phyloP scores from a whole-genome alignment of 345 rosid species.

The Leavenworthia alabamica region DNA sequence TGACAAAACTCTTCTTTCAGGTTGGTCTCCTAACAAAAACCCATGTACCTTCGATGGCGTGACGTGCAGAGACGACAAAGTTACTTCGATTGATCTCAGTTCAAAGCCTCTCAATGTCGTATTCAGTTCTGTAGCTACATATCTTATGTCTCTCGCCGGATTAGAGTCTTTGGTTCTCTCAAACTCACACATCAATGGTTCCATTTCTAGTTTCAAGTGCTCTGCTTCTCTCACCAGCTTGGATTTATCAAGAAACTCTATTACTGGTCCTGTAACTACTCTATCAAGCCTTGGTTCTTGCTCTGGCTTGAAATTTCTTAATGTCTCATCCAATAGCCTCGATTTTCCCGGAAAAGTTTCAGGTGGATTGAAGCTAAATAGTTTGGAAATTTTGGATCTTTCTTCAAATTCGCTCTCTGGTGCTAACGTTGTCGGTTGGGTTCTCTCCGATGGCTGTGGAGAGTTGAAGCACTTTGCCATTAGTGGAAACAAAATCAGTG shows the following conservation, averaged over 20 bases:
- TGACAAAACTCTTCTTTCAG: conserved; percentile 41
- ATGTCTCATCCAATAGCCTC: conserved; percentile 56
- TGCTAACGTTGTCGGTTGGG: conserved; percentile 43
- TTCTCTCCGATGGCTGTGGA: conserved; percentile 52
- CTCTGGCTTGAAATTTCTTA: conserved; percentile 43
- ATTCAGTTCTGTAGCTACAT: conserved; percentile 49
- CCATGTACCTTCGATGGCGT: conserved; percentile 71
- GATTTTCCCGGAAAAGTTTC: conserved; percentile 38
- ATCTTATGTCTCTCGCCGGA: conserved; percentile 44
- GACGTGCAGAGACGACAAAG: conserved; percentile 48
- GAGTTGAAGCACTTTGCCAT: conserved; percentile 44
- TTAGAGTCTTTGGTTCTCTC: conserved; percentile 52
- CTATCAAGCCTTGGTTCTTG: conserved; percentile 50
- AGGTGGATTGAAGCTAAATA: conserved; percentile 40
- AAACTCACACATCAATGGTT: conserved; percentile 49
- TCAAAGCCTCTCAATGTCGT: conserved; percentile 39
- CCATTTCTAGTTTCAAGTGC: conserved; percentile 60
- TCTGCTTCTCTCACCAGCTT: conserved; percentile 47
- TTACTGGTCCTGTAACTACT: conserved; percentile 55
- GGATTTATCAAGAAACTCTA: conserved; percentile 66
- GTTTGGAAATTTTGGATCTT: conserved; percentile 66
- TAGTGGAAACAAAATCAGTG: conserved; percentile 61
- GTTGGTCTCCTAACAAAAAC: conserved; percentile 53
- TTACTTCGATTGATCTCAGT: conserved; percentile 56
- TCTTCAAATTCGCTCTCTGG: conserved; percentile 58